phyloP scores from a whole-genome alignment of 768 basidiomycete genomes.

The Grammothele lineata region DNA sequence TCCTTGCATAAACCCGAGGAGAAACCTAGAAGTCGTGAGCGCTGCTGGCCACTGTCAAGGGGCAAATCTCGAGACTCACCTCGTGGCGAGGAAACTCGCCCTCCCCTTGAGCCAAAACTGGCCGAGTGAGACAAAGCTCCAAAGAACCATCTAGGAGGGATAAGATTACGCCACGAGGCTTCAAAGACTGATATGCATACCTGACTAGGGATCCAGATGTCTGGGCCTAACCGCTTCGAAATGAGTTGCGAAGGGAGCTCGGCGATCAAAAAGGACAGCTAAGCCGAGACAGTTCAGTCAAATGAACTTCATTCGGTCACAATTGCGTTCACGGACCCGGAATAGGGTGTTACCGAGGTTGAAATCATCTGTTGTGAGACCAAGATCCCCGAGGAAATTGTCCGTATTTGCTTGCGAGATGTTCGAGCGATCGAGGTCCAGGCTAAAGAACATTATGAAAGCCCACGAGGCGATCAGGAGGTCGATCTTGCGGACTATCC shows the following conservation, averaged over 20 bases:
- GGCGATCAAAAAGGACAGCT: conserved; percentile 30
- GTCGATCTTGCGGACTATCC: conserved; percentile 57
- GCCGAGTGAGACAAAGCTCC: conserved; percentile 51
- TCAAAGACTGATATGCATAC: conserved; percentile 21
- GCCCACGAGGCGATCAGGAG: conserved; percentile 57
- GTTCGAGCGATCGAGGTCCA: conserved; percentile 58
- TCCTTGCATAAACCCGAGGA: conserved; percentile 59
- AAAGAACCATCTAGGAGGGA: conserved; percentile 42
- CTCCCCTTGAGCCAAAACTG: conserved; percentile 59
- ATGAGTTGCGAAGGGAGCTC: conserved; percentile 67
- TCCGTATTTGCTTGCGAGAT: conserved; percentile 66
- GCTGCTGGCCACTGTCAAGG: too few species aligned
- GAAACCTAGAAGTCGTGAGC: conserved; percentile 32
- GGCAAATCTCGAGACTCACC: conserved; percentile 25
- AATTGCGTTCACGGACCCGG: conserved; percentile 32
- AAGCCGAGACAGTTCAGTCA: neutral
- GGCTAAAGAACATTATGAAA: conserved; percentile 57
- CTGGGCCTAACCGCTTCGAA: conserved; percentile 64
- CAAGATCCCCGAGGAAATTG: conserved; percentile 60
- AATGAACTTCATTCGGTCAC: neutral
- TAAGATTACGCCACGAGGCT: neutral
- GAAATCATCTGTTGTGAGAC: conserved; percentile 59
- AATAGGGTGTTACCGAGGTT: conserved; percentile 62
- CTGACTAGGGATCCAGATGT: conserved; percentile 62
- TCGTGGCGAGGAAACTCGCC: conserved; percentile 49